phyloP scores from a whole-genome alignment of 768 basidiomycete species.

The Pluteus cervinus region DNA sequence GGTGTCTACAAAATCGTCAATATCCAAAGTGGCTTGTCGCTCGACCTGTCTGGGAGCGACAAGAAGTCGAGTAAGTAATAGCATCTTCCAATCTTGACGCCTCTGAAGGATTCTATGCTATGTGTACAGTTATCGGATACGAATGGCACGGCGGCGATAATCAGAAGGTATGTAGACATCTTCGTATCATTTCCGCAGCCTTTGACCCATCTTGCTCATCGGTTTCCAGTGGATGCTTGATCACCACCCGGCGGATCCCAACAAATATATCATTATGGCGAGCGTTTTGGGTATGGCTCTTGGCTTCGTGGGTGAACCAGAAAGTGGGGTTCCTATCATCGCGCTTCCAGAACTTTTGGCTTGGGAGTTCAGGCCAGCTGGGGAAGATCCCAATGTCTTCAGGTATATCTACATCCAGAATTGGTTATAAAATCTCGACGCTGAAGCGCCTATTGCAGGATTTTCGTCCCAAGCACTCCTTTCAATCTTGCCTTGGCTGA shows the following conservation, averaged over 20 bases:
- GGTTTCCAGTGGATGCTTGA: slow-evolving; percentile 23
- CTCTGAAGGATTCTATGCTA: neutral
- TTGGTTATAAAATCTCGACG: neutral
- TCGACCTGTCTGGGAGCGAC: slow-evolving; percentile 40
- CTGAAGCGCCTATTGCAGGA: slow-evolving; percentile 17
- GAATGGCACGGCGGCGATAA: slow-evolving; percentile 30
- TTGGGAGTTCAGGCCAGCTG: no score
- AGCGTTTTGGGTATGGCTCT: no score
- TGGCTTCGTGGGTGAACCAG: no score
- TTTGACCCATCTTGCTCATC: slow-evolving; percentile 30
- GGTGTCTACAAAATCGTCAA: slow-evolving; percentile 32
- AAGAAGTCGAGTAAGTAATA: slow-evolving; percentile 27
- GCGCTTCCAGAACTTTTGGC: no score
- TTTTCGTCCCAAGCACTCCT: slow-evolving; percentile 28
- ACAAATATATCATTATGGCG: no score
- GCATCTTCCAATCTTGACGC: neutral
- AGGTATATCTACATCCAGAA: neutral
- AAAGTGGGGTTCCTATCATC: no score
- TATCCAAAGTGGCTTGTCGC: slow-evolving; percentile 30
- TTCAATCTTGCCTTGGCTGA: slow-evolving; percentile 36
- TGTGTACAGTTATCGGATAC: slow-evolving; percentile 35
- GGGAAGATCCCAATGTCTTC: slow-evolving; percentile 18
- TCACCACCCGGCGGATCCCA: slow-evolving; percentile 28
- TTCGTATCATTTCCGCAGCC: neutral
- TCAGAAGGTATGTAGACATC: slow-evolving; percentile 27